Evolutionary conservation across 768 basidiomycete species (phyloP).

Genomic region (Neoboletus magnificus): DNA sequence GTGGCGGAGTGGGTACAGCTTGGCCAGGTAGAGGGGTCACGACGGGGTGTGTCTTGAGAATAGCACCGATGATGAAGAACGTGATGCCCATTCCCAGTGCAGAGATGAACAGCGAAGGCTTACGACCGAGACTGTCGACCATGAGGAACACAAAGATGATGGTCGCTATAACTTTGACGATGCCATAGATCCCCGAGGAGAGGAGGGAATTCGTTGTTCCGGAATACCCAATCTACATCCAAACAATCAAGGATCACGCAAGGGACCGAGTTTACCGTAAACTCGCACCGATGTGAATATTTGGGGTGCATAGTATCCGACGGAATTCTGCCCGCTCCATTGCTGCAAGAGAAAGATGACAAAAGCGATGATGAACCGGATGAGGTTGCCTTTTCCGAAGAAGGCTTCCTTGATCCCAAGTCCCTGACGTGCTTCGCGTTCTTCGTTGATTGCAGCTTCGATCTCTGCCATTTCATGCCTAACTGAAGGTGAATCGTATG

Average conservation of each 20-base stretch:
- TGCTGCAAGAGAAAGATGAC: slow-evolving; percentile 78
- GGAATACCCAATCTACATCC: slow-evolving; percentile 58
- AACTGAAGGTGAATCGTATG: slow-evolving; percentile 41
- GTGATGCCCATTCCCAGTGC: slow-evolving; percentile 74
- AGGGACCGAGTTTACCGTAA: not conserved
- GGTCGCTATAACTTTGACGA: slow-evolving; percentile 69
- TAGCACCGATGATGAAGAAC: slow-evolving; percentile 83
- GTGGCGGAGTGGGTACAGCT: slow-evolving; percentile 42
- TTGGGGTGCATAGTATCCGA: slow-evolving; percentile 73
- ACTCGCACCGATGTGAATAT: slow-evolving; percentile 61
- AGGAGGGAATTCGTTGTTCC: slow-evolving; percentile 58
- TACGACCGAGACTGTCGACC: slow-evolving; percentile 68
- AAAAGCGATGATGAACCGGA: slow-evolving; percentile 84
- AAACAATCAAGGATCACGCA: not conserved
- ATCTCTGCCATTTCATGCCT: slow-evolving; percentile 74
- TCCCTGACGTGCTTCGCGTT: slow-evolving; percentile 60
- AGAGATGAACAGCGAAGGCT: slow-evolving; percentile 66
- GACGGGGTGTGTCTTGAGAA: slow-evolving; percentile 72
- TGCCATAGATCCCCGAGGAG: slow-evolving; percentile 67
- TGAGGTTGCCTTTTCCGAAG: slow-evolving; percentile 75
- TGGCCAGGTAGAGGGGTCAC: slow-evolving; percentile 37
- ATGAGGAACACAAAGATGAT: slow-evolving; percentile 62
- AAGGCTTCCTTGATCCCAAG: slow-evolving; percentile 70
- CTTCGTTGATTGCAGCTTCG: slow-evolving; percentile 73
- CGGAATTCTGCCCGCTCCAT: slow-evolving; percentile 82